A percentile compares a stretch with the other conserved stretches of the same genome.
These are phyloP conservation scores for Fusarium stilboides DNA, from an alignment of 2,329 filamentous ascomycete genomes.

Conservation along the genomic window DNA sequence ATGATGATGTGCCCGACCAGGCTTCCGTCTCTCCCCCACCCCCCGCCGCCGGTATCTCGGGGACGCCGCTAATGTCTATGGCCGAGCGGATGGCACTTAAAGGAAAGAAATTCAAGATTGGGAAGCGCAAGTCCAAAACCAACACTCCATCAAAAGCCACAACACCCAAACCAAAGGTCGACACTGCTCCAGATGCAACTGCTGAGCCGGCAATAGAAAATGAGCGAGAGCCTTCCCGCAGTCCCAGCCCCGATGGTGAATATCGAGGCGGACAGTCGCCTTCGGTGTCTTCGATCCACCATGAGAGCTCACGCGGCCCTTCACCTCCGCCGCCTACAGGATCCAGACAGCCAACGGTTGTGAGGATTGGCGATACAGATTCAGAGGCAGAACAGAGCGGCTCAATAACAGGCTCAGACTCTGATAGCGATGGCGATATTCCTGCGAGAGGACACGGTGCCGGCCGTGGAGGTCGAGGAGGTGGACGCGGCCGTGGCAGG, in stretches of 20 bases:
- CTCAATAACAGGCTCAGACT: constrained; percentile 35
- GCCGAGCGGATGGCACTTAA: constrained; percentile 69
- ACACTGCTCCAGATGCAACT: background rate
- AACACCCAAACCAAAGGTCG: background rate
- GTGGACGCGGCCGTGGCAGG: constrained; percentile 44
- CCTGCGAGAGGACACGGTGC: constrained; percentile 42
- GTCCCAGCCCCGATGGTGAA: constrained; percentile 4
- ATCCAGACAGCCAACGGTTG: constrained; percentile 39
- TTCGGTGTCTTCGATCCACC: constrained; percentile 14
- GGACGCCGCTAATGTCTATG: constrained; percentile 66
- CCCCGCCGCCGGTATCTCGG: constrained; percentile 21
- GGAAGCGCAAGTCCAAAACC: constrained; percentile 52
- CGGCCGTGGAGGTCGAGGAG: constrained; percentile 46
- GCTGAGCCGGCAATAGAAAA: background rate
- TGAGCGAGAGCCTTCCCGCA: background rate
- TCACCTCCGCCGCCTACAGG: constrained; percentile 27
- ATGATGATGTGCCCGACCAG: constrained; percentile 11
- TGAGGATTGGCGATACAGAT: constrained; percentile 48
- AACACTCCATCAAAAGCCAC: constrained; percentile 18
- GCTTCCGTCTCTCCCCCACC: constrained; percentile 14
- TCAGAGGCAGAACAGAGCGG: constrained; percentile 36
- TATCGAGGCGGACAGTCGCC: constrained; percentile 6
- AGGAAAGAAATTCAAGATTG: constrained; percentile 69
- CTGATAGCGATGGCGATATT: constrained; percentile 45
- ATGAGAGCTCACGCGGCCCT: constrained; percentile 33